phyloP scores from a whole-genome alignment of 306 rosid species.

The Adenanthera pavonina region DNA sequence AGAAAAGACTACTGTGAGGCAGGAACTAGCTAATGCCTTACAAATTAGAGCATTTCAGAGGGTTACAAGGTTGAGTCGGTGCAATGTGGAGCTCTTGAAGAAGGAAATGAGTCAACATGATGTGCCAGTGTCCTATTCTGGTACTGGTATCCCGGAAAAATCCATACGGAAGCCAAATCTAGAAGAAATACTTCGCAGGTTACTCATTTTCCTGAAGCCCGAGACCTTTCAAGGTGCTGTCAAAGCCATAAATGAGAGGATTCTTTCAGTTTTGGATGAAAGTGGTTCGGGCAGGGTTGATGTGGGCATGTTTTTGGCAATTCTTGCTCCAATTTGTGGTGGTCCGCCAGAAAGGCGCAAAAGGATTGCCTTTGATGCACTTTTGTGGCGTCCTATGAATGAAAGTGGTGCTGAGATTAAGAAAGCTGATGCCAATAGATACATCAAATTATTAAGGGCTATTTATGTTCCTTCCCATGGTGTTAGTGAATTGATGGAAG shows the following conservation, averaged over 20 bases:
- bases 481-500: conserved; percentile 74
- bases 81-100: conserved; percentile 80
- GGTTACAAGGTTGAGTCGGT: conserved; percentile 86
- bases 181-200: conserved; percentile 86
- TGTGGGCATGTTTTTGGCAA: conserved; percentile 85
- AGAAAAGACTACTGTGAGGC: conserved; percentile 76
- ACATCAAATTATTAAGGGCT: conserved; percentile 81
- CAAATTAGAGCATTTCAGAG: conserved; percentile 88
- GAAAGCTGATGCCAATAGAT: conserved; percentile 66
- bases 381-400: conserved; percentile 91
- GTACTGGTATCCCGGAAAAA: conserved; percentile 81
- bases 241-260: conserved; percentile 90
- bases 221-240: conserved; percentile 98
- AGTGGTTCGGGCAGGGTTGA: conserved; percentile 87
- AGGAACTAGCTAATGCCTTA: conserved; percentile 68
- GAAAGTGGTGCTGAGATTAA: conserved; percentile 74
- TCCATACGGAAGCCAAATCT: conserved; percentile 90
- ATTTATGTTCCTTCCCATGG: conserved; percentile 78
- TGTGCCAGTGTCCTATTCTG: conserved; percentile 88
- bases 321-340: conserved; percentile 90
- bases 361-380: conserved; percentile 86
- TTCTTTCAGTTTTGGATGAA: conserved; percentile 85
- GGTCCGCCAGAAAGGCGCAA: conserved; percentile 89
- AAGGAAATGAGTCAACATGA: conserved; percentile 89
- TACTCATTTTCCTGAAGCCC: conserved; percentile 81